Evolutionary conservation across 129 eudicot species (phyloP), one percentile per base, ranked within the genome.

Genomic region (Chrysanthemum makinoi): DNA sequence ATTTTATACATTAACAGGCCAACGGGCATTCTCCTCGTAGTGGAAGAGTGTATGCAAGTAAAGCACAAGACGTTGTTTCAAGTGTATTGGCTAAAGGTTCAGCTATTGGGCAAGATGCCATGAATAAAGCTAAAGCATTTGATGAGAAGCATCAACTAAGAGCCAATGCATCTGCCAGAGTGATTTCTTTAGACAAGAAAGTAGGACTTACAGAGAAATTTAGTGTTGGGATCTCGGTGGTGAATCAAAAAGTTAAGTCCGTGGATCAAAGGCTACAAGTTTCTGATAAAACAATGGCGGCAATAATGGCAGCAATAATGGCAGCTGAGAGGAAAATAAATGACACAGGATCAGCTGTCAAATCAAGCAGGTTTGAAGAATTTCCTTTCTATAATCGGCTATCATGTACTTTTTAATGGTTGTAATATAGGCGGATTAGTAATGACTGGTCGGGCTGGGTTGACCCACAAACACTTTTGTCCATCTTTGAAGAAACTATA

Each of bases 231-330:
- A 86, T 89, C 44, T 82, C 96, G 3, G 99, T 76, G 19, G 97
- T 94, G 52, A 94, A 90, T 72, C 93, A 94, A 80, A 90, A 87
- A 75, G 97, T 94, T 62, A 94, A 90, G 75, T 89, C 96, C 46
- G 99, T 94, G 58, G 99, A 94, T 72, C 96, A 90, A 86, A 84
- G 81, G 77, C 88, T 94, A 79, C 96, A 94, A 69, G 98, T 94
- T 53, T 94, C 98, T 4, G 98, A 94, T 71, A 94, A 94, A 79
- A 90, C 98, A 51, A 87, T 94, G 97, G 96, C 98, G 10, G 98
- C 98, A 39, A 15, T 94, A 24, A 51, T 94, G 91, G 96, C 93
- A 6, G 98, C 98, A 39, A 15, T 94, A 24, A 51, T 94, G 91
- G 96, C 93, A 6, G 97, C 98, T 8, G 98, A 94, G 77, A 83